phyloP scores from a whole-genome alignment of 2,329 filamentous ascomycete genomes.

The Fusarium sambucinum region DNA sequence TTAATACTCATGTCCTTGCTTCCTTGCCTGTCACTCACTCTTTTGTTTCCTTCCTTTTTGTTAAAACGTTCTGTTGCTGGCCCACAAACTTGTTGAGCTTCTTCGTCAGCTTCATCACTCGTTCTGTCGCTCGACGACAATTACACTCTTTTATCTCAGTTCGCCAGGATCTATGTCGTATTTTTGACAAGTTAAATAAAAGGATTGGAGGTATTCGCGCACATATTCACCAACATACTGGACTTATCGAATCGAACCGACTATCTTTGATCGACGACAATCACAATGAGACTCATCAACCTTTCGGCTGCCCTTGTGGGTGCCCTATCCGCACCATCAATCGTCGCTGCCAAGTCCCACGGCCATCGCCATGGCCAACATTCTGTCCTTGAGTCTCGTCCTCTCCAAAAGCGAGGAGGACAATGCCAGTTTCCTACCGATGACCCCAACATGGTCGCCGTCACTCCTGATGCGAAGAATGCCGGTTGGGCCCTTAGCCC shows the following conservation, averaged over 20 bases:
- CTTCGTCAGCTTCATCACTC: conserved; percentile 43
- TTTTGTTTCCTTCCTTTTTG: conserved; percentile 41
- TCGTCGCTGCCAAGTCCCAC: conserved; percentile 51
- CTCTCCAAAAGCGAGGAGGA: conserved; percentile 64
- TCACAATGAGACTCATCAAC: conserved; percentile 66
- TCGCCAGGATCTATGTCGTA: conserved; percentile 32
- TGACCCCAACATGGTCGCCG: conserved; percentile 73
- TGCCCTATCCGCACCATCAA: conserved; percentile 58
- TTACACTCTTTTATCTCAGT: conserved; percentile 36
- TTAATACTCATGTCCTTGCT: conserved; percentile 38
- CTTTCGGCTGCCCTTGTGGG: conserved; percentile 64
- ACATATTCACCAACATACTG: conserved; percentile 38
- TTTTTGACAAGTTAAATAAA: conserved; percentile 37
- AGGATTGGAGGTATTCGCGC: conserved; percentile 34
- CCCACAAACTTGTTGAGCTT: conserved; percentile 31
- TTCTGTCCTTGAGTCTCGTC: conserved; percentile 31
- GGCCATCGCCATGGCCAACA: conserved; percentile 54
- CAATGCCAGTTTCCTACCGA: conserved; percentile 73
- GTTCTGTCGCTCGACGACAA: conserved; percentile 45
- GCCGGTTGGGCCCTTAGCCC: conserved; percentile 85
- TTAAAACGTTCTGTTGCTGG: conserved; percentile 43
- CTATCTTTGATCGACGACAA: conserved; percentile 40
- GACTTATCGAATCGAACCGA: conserved; percentile 30
- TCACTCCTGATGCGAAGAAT: conserved; percentile 74
- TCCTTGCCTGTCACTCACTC: conserved; percentile 35